Evolutionary conservation across 495 filamentous ascomycete species (phyloP), one percentile per base, ranked within the genome.

Genomic region (Podospora pseudoanserina): DNA sequence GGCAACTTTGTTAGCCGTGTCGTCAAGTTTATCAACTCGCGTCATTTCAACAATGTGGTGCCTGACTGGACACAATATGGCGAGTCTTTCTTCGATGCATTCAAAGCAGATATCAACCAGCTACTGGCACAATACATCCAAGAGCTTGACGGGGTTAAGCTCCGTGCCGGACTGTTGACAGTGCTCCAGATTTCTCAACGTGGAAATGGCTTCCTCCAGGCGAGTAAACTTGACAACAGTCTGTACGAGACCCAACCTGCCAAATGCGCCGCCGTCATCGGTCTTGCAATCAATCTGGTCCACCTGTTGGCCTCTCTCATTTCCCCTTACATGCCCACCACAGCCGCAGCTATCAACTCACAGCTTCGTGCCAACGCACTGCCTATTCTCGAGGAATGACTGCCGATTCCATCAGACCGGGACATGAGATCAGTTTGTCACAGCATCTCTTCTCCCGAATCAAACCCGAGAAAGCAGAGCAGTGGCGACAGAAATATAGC

Each of bases 1-100:
- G 93, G 93, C 60, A 96, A 97, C 81, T 91, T 96, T 67, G 91
- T 94, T 72, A 94, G 94, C 77, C 90, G 93, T 23, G 85, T 97
- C 63, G 81, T 97, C 77, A 97, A 97, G 78, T 92, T 94, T 70
- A 87, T 91, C 68, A 88, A 91, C 72, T 87, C 89, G 9, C 87
- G 87, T 23, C 55, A 58, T 67, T 88, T 89, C 75, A 83, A 85
- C 71, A 86, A 85, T 39, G 80, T 86, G 34, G 81, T 94, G 15
- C 91, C 92, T n/a, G 86, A 91, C 64, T 93, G 63, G 79, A 81
- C 16, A 72, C 75, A 56, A 63, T 58, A 68, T 26, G 5, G 6
- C 23, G 74, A 16, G 72, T 80, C 63, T 75, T 81, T 19, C 9
- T 58, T 58, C 18, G 19, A 20, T 11, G n/a, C 55, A 15, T 58